phyloP scores from a whole-genome alignment of 495 filamentous ascomycete species.

The Penicillium riverlandense region DNA sequence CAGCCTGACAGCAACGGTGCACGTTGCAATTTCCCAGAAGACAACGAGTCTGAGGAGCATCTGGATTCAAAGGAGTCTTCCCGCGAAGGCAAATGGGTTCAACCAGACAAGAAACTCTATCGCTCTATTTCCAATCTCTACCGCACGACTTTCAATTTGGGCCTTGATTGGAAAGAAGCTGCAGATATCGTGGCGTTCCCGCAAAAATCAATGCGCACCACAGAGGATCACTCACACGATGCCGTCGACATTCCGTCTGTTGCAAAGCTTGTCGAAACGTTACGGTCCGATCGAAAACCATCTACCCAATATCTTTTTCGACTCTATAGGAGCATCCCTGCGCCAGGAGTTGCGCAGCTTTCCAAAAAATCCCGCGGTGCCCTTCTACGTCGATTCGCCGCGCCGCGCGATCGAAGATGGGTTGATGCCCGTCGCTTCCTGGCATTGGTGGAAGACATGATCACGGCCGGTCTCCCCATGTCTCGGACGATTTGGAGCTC shows the following conservation, averaged over 20 bases:
- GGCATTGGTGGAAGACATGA: conserved; percentile 75
- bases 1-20: neutral
- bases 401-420: conserved; percentile 30
- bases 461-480: conserved; percentile 55
- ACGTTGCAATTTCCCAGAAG: too few relatives aligned
- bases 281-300: conserved; percentile 29
- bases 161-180: conserved; percentile 41
- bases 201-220: conserved; percentile 39
- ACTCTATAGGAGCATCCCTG: conserved; percentile 53
- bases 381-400: conserved; percentile 63
- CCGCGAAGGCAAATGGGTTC: neutral
- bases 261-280: conserved; percentile 28
- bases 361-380: conserved; percentile 47
- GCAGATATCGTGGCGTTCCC: conserved; percentile 52
- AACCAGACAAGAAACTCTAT: conserved; percentile 3
- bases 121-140: conserved; percentile 11
- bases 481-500: conserved; percentile 67
- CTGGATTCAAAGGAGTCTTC: too few relatives aligned
- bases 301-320: conserved; percentile 51
- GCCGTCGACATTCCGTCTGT: conserved; percentile 26
- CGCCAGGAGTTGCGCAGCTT: conserved; percentile 61
- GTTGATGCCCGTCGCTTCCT: conserved; percentile 64
- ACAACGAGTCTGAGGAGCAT: too few relatives aligned
- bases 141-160: conserved; percentile 5
- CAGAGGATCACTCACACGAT: conserved; percentile 18